Evolutionary conservation across 306 rosid genomes (phyloP), one percentile per base, ranked within the genome.

Genomic region (Vigna mungo): DNA sequence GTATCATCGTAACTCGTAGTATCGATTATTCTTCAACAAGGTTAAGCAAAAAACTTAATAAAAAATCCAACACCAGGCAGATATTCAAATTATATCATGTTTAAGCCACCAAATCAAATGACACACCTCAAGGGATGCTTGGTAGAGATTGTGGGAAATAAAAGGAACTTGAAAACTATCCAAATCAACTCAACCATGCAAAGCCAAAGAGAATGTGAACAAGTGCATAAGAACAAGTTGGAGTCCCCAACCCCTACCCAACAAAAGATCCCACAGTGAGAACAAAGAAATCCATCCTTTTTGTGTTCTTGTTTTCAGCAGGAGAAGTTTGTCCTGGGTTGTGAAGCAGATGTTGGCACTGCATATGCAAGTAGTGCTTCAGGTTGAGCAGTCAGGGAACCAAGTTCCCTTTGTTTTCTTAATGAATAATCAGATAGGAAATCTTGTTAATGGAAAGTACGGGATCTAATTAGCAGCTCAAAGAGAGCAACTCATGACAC

Each of bases 181-280:
- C 56, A 39, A 27, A 12, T 16, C 74, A 66, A 30, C 68, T 53
- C 66, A 77, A 53, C 58, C 66, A 65, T 51, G 41, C 63, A 76
- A 47, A 76, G 41, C 15, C 37, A 14, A 36, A 51, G 30, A 23
- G 52, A 76, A 30, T 12, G 59, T n/a, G 7, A 18, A 76, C 64
- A 51, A 36, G 52, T 23, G 41, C 48, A 47, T 17, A 65, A 21
- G 25, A 52, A 37, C 1, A 39, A 17, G 7, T 15, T 7, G 67
- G 21, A 61, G 21, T 32, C 13, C 67, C 44, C 67, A 2, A 7
- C 37, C 37, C 37, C 37, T 4, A 30, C 18, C 6, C 67, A 27
- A 30, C 17, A 27, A 60, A 60, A 30, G 44, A 61, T 61, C 68
- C 21, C 46, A 34, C 14, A 62, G 34, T 62, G 43, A 60, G 66